phyloP scores from a whole-genome alignment of 1,139 yeast species.

The Debaryomycetaceae sp. region DNA sequence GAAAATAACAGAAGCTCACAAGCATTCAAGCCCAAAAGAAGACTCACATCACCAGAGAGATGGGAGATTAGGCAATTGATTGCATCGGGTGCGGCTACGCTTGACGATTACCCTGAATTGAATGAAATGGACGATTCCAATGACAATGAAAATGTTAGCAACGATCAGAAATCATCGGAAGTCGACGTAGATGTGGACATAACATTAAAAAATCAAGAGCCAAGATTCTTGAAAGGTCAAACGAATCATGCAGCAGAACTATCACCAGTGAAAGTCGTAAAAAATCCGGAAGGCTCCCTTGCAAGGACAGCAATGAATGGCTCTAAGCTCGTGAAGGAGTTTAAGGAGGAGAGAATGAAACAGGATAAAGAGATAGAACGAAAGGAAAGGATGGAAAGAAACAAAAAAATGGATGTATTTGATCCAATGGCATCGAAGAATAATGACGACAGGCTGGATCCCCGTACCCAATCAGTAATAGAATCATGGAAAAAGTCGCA shows the following conservation, averaged over 20 bases:
- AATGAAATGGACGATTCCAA: constrained; percentile 40
- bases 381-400: constrained; percentile 21
- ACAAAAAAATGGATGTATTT: constrained; percentile 21
- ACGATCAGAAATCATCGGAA: constrained; percentile 24
- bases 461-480: constrained; percentile 19
- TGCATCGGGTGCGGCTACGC: constrained; percentile 71
- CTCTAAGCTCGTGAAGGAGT: constrained; percentile 62
- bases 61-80: constrained; percentile 87
- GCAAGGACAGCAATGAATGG: constrained; percentile 76
- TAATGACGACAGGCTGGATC: constrained; percentile 4
- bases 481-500: constrained; percentile 52
- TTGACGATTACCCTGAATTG: constrained; percentile 70
- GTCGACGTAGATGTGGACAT: constrained; percentile 62
- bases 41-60: constrained; percentile 79
- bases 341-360: constrained; percentile 55
- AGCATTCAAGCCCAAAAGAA: constrained; percentile 25
- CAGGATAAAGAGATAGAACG: constrained; percentile 47
- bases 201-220: constrained; percentile 67
- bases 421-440: constrained; percentile 38
- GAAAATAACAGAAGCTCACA: constrained; percentile 10
- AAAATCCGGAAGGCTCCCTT: constrained; percentile 77
- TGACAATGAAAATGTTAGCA: constrained; percentile 10
- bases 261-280: constrained; percentile 55
- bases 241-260: constrained; percentile 37
- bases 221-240: constrained; percentile 67